These are phyloP conservation scores for Salinomyces thailandicus DNA, from an alignment of 2,329 filamentous ascomycete genomes.

Conservation along the genomic window DNA sequence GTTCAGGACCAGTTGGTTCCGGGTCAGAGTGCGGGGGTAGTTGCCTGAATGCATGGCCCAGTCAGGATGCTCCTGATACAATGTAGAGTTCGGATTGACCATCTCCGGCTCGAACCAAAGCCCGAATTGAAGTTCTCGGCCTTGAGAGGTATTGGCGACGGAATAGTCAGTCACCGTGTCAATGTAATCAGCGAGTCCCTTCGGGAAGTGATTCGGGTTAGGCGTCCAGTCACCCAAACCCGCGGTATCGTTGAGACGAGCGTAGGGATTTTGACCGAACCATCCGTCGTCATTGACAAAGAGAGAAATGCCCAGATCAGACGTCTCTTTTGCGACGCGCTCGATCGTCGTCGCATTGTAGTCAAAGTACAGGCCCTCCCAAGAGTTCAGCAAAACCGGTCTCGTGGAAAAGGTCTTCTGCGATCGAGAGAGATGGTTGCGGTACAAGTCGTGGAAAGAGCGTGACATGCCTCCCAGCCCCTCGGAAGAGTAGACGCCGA, in stretches of 20 bases:
- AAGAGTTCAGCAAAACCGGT: slow-evolving; percentile 53
- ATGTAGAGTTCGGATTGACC: slow-evolving; percentile 51
- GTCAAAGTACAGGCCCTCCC: slow-evolving; percentile 53
- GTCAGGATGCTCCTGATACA: slow-evolving; percentile 53
- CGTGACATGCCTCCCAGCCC: slow-evolving; percentile 54
- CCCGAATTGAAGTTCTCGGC: slow-evolving; percentile 47
- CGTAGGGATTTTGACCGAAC: slow-evolving; percentile 51
- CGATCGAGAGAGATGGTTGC: slow-evolving; percentile 49
- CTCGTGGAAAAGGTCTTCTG: slow-evolving; percentile 43
- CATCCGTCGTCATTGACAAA: slow-evolving; percentile 59
- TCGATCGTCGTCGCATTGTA: slow-evolving; percentile 48
- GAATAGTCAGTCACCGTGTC: slow-evolving; percentile 41
- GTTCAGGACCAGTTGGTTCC: slow-evolving; percentile 53
- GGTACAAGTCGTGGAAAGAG: slow-evolving; percentile 51
- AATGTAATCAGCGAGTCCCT: slow-evolving; percentile 45
- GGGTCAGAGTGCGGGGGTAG: slow-evolving; percentile 46
- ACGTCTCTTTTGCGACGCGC: slow-evolving; percentile 45
- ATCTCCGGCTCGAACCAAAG: slow-evolving; percentile 61
- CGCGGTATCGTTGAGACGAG: slow-evolving; percentile 46
- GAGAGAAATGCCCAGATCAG: slow-evolving; percentile 49
- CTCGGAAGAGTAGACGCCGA: slow-evolving; percentile 49
- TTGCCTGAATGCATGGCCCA: slow-evolving; percentile 51
- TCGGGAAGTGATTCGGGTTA: slow-evolving; percentile 49
- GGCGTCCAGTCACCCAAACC: slow-evolving; percentile 55
- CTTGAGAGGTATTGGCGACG: slow-evolving; percentile 33